Conservation (phyloP, 805 yeast species). For the Cyberlindnera suaveolens region DNA sequence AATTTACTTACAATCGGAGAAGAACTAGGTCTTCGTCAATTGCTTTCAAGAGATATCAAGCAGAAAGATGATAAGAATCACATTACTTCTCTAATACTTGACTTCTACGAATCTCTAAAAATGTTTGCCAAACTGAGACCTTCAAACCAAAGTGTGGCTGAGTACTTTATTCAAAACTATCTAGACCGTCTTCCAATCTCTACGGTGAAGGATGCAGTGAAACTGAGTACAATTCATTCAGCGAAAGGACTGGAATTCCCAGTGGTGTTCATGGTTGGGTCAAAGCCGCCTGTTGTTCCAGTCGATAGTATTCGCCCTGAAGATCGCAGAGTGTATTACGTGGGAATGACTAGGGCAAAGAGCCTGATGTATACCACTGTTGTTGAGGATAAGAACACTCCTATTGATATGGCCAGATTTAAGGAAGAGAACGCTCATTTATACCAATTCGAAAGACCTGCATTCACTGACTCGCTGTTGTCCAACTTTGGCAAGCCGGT, state of each 20-base stretch:
- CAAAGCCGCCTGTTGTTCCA: not conserved
- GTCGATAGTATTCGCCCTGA: slow-evolving; percentile 9
- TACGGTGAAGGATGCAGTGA: slow-evolving; percentile 31
- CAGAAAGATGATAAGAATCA: slow-evolving; percentile 21
- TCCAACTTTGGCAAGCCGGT: not conserved
- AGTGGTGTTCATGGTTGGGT: slow-evolving; percentile 40
- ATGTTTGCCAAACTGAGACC: slow-evolving; percentile 23
- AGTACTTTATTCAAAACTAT: slow-evolving; percentile 29
- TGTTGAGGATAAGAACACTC: not conserved
- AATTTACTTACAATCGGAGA: slow-evolving; percentile 8
- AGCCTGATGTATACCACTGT: slow-evolving; percentile 25
- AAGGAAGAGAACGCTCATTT: not conserved
- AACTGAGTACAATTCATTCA: slow-evolving; percentile 63
- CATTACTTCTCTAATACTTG: slow-evolving; percentile 25
- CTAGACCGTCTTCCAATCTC: slow-evolving; percentile 24
- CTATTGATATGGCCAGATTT: not conserved
- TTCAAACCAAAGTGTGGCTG: slow-evolving; percentile 17
- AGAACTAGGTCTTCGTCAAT: slow-evolving; percentile 11
- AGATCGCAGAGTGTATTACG: slow-evolving; percentile 46
- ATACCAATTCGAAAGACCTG: slow-evolving; percentile 5
- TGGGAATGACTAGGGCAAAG: slow-evolving; percentile 61
- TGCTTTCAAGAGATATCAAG: slow-evolving; percentile 12
- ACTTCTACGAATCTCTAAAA: slow-evolving; percentile 32
- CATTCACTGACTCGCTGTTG: not conserved
- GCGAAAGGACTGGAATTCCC: slow-evolving; percentile 76